These are phyloP conservation scores for Thalassiosira mediterranea DNA, from an alignment of 352 stramenopile species.

Conservation along the genomic window DNA sequence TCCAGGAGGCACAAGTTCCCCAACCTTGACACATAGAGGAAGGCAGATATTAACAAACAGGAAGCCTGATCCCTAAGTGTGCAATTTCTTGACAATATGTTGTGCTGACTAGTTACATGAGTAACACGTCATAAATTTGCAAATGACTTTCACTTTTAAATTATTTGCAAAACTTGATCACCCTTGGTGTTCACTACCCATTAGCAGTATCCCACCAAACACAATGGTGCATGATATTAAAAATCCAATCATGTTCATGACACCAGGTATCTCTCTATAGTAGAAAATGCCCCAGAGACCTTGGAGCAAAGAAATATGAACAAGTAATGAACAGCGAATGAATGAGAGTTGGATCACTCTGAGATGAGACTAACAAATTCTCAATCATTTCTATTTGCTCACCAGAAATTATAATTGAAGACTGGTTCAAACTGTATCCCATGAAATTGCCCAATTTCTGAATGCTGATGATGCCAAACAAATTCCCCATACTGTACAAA, in stretches of 20 bases:
- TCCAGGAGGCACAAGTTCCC: too few relatives aligned
- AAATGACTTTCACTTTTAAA: too few relatives aligned
- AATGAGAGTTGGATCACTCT: constrained; percentile 4
- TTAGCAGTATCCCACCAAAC: constrained; percentile 39
- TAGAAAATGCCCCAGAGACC: constrained; percentile 77
- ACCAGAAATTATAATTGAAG: constrained; percentile 66
- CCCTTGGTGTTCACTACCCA: constrained; percentile 26
- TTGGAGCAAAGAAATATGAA: too few relatives aligned
- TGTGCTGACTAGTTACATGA: too few relatives aligned
- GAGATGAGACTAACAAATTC: not conserved
- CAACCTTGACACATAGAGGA: too few relatives aligned
- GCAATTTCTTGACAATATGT: too few relatives aligned
- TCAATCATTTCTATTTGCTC: not conserved
- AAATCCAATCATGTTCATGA: constrained; percentile 44
- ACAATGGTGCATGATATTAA: constrained; percentile 31
- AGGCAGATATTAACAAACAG: too few relatives aligned
- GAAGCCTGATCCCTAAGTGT: too few relatives aligned
- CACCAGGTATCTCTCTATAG: constrained; percentile 68
- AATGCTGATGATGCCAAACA: constrained; percentile 66
- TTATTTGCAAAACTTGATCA: too few relatives aligned
- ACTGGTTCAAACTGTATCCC: constrained; percentile 67
- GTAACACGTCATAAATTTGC: too few relatives aligned
- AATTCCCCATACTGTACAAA: constrained; percentile 67
- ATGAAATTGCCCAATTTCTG: constrained; percentile 74
- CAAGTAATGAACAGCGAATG: too few relatives aligned